Conservation (phyloP, 2,329 filamentous ascomycete species). For the Fusarium sp. region DNA sequence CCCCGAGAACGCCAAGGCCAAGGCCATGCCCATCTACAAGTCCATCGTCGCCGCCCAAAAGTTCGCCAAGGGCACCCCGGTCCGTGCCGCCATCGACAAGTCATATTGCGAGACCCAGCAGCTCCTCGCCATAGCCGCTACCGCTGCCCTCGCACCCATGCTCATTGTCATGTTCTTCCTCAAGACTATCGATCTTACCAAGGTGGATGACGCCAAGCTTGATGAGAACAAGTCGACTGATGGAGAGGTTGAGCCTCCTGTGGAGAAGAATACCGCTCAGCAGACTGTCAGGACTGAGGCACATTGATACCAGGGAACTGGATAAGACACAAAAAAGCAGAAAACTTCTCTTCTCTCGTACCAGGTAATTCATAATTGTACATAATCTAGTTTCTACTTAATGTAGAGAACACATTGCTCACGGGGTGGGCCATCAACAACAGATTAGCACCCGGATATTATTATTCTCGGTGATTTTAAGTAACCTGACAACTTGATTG, state of each 20-base stretch:
- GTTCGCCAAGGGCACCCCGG: slow-evolving; percentile 32
- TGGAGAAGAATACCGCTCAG: not conserved
- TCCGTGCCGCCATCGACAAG: slow-evolving; percentile 39
- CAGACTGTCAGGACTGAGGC: not conserved
- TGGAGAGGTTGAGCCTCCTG: not conserved
- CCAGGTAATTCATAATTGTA: not conserved
- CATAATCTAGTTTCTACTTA: not conserved
- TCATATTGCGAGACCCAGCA: slow-evolving; percentile 43
- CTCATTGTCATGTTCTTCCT: slow-evolving; percentile 41
- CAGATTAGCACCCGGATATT: not conserved
- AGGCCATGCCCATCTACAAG: slow-evolving; percentile 42
- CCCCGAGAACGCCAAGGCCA: slow-evolving; percentile 28
- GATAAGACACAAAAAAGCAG: not conserved
- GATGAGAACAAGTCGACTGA: slow-evolving; percentile 19
- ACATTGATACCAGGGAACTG: not conserved
- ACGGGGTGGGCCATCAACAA: not conserved
- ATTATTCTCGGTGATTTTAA: not conserved
- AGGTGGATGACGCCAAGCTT: slow-evolving; percentile 24
- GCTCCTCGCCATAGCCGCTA: slow-evolving; percentile 42
- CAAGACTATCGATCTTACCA: slow-evolving; percentile 37
- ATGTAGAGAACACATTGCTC: not conserved
- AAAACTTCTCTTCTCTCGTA: not conserved
- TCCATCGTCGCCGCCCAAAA: slow-evolving; percentile 44
- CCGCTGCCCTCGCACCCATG: slow-evolving; percentile 37
- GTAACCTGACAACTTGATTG: not conserved